Evolutionary conservation across 108 stramenopile species (phyloP), one percentile per base, ranked within the genome.

Genomic region (Pseudonitzschia pungens): DNA sequence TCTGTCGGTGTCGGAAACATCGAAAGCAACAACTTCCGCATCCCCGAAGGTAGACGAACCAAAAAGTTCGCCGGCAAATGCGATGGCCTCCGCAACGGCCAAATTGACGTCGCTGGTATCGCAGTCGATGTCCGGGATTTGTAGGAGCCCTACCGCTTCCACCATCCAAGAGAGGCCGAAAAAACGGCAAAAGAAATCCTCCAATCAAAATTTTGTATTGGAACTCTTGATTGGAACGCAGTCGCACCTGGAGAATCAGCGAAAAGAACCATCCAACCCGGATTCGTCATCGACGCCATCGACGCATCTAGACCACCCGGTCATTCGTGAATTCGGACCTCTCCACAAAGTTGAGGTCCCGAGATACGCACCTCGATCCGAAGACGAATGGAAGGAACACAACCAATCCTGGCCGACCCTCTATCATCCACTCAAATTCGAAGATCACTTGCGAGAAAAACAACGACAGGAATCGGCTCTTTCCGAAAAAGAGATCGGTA

Each of bases 351-450:
- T 72, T 9, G 28, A 14, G 20, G 76, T 93, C 4, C 89, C 89
- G 12, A 81, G 82, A 36, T 65, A 87, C 76, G 75, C 78, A 26
- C 86, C 92, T 2, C 58, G 79, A 41, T 89, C 88, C 10, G 68
- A 83, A 44, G 63, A 76, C 29, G 88, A 93, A 69, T 80, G 83
- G 48, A 69, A 89, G 41, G 74, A 84, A 70, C 84, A 77, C 70
- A 87, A 89, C 56, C 24, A 65, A 14, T 59, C 71, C 20, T 93
- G 92, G 92, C 92, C 89, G 11, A 90, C 88, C 16, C 63, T 76
- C 7, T 88, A 78, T 59, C 86, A 83, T 68, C 84, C 86, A 14
- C 73, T 88, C 58, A 68, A 86, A 69, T 80, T 85, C 10, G 65
- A 56, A 9, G 84, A 89, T 72, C 84, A 84, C 57, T 70, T 77